Base-by-base conservation (phyloP, 257 asterid species). In the Ocimum tenuiflorum region DNA sequence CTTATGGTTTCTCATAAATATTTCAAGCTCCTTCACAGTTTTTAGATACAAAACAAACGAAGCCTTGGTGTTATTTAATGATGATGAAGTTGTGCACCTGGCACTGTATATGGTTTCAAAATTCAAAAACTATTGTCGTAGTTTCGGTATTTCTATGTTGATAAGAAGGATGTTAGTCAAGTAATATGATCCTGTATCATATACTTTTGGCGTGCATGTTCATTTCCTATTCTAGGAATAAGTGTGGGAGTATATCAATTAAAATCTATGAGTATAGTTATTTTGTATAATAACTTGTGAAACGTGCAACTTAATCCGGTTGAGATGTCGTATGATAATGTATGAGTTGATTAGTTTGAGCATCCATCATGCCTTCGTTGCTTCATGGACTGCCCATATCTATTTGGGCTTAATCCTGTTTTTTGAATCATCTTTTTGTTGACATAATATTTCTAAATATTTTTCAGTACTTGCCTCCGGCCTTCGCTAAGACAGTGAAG, bases 401-500 rank as follows among this genome's bases (percentile, higher is more conserved):
- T 31, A 27, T 27, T 2, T 31, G 36, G 36, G 31, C 31, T 27
- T 27, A 27, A 27, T 31, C 3, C 6, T n/a, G n/a, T n/a, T n/a
- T n/a, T n/a, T n/a, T n/a, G n/a, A n/a, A n/a, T n/a, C n/a, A n/a
- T n/a, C n/a, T n/a, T n/a, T n/a, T n/a, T n/a, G n/a, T n/a, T n/a
- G n/a, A 18, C 10, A 58, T 58, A 10, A 53, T 22, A 27, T 46
- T 69, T 63, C 20, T 51, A 15, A 33, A 45, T 68, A 12, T 67
- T 54, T 71, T 73, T 79, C 86, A 91, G 97, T 79, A 61, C 77
- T 60, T 88, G 75, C 97, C 97, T 70, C 89, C 87, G 33, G 23
- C 14, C 47, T 78, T 80, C 73, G 83, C 72, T 22, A 62, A 68
- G 41, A 45, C 6, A 13, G 68, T 78, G 63, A n/a, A 46, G 36